Conservation (phyloP, 257 asterid genomes). For the Solanum acaule region DNA sequence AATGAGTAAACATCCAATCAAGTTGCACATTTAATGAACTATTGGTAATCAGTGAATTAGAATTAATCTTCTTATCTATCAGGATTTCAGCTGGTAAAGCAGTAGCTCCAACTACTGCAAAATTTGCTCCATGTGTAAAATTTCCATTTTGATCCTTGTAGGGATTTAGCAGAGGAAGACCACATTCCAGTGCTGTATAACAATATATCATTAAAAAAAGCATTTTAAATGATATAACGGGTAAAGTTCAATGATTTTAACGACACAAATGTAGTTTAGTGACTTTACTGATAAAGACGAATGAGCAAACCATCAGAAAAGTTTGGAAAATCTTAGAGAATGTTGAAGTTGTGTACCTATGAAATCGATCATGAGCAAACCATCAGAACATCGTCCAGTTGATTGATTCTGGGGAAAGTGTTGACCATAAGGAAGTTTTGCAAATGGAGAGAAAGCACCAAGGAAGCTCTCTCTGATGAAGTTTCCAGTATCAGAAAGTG, state of each 20-base stretch:
- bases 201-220: neutral
- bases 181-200: constrained; percentile 5
- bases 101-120: constrained; percentile 18
- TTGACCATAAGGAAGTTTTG: constrained; percentile 15
- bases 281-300: neutral
- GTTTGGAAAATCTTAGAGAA: neutral
- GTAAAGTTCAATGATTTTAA: neutral
- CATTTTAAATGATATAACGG: neutral
- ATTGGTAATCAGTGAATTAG: neutral
- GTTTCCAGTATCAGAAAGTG: constrained; percentile 20
- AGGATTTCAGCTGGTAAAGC: constrained; percentile 4
- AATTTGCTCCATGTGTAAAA: constrained; percentile 12
- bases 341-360: neutral
- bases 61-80: neutral
- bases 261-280: neutral
- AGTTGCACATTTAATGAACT: constrained; percentile 14
- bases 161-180: constrained; percentile 10
- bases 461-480: neutral
- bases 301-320: neutral
- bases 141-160: neutral
- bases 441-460: constrained; percentile 1
- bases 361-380: constrained; percentile 10
- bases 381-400: constrained; percentile 18
- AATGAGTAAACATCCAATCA: constrained; percentile 13
- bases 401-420: neutral